A percentile compares a stretch with the other conserved stretches of the same genome.
These are phyloP conservation scores for Stevia rebaudiana DNA, from an alignment of 140 eudicot genomes.

Conservation along the genomic window DNA sequence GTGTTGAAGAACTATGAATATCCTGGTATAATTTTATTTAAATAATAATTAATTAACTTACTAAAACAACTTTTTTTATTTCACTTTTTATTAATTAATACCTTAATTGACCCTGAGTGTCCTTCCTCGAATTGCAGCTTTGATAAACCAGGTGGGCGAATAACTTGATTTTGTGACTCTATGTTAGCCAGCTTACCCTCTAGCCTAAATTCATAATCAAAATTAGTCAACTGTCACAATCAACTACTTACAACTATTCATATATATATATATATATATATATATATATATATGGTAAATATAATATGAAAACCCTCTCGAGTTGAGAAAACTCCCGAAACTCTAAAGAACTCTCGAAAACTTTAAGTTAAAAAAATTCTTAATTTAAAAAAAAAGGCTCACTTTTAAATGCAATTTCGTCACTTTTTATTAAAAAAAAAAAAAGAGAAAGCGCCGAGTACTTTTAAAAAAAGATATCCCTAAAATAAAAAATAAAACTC, in stretches of 20 bases:
- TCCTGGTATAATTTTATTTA: conserved; percentile 46
- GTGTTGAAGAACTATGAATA: conserved; percentile 61
- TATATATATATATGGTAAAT: too few species aligned
- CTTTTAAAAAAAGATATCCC: too few species aligned
- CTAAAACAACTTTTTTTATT: conserved; percentile 27
- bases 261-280: too few species aligned
- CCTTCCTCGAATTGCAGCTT: conserved; percentile 57
- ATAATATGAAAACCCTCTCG: too few species aligned
- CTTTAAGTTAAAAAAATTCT: too few species aligned
- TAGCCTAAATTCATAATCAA: conserved; percentile 42
- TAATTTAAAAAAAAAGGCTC: too few species aligned
- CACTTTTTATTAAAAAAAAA: too few species aligned
- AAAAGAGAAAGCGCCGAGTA: too few species aligned
- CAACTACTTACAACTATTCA: neutral
- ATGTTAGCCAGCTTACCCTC: conserved; percentile 72
- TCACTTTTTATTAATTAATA: conserved; percentile 20
- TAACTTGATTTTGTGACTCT: conserved; percentile 77
- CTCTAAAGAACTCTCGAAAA: too few species aligned
- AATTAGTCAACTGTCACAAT: neutral
- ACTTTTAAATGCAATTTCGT: too few species aligned
- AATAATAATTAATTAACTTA: conserved; percentile 25
- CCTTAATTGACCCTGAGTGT: conserved; percentile 75
- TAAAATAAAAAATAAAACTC: too few species aligned
- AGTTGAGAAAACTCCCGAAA: too few species aligned
- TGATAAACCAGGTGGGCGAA: conserved; percentile 74